Conservation (phyloP, 116 monocot genomes). For the Trichopus zeylanicus region DNA sequence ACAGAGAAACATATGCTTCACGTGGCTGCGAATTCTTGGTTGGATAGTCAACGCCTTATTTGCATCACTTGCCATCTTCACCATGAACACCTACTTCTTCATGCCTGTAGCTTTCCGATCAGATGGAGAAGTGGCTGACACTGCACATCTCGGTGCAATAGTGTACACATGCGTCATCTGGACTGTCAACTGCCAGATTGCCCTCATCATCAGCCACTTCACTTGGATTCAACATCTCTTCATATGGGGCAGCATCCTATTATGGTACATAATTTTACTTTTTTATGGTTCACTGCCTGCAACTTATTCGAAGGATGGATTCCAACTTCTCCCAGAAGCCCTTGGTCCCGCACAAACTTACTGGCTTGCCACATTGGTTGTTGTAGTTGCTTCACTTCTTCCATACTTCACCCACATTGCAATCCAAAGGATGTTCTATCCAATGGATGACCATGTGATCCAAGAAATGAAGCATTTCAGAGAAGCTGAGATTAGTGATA, state of each 20-base stretch:
- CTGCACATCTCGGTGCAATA: constrained; percentile 5
- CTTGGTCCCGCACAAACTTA: constrained; percentile 3
- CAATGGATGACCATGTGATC: constrained; percentile 21
- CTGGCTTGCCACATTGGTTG: constrained; percentile 8
- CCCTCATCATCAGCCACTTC: constrained; percentile 23
- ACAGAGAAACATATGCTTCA: constrained; percentile 14
- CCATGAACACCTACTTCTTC: constrained; percentile 8
- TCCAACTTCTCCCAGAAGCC: constrained; percentile 6
- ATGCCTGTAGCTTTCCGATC: background rate
- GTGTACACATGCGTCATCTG: constrained; percentile 20
- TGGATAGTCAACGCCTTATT: constrained; percentile 20
- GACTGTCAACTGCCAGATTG: constrained; percentile 18
- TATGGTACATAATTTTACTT: constrained; percentile 12
- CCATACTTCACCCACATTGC: constrained; percentile 17
- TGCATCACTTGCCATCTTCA: constrained; percentile 12
- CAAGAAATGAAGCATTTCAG: constrained; percentile 17
- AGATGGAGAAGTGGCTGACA: constrained; percentile 9
- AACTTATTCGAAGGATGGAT: constrained; percentile 2
- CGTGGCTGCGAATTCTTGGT: constrained; percentile 18
- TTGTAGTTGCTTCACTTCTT: constrained; percentile 2
- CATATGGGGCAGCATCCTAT: constrained; percentile 21
- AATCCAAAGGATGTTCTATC: constrained; percentile 13
- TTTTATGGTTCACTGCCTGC: too few relatives aligned
- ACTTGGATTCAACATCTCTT: constrained; percentile 26
- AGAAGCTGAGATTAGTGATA: constrained; percentile 2